Evolutionary conservation across 768 basidiomycete species (phyloP), one percentile per base, ranked within the genome.

Genomic region (Paxillus ammoniavirescens): DNA sequence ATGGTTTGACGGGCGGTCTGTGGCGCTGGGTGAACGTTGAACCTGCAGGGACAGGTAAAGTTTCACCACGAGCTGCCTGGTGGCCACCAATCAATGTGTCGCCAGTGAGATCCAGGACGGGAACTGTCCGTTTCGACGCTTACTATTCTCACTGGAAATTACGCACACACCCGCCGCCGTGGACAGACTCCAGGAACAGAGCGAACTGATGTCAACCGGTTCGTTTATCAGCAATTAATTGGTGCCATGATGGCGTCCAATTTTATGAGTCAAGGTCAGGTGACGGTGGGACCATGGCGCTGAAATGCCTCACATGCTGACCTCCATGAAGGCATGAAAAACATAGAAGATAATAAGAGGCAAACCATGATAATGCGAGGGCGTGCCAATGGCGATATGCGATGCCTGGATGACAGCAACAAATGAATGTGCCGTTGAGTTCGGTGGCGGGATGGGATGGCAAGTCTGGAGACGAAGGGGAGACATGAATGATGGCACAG

Each of bases 401-500:
- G 28, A 21, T 43, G 8, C 21, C 26, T 26, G 18, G 36, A 37
- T 7, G 42, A 21, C 42, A 26, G 9, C 2, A 2, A 14, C 26
- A 21, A 21, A 43, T 43, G 26, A 43, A 21, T 14, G 7, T 4
- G 42, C 8, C 21, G 42, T 26, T 28, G 18, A 26, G 23, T 14
- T 42, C 30, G 38, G 31, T 41, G n/a, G 23, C 15, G 33, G 10
- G 23, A 30, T 23, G 17, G 3, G 37, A 49, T 8, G 13, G 15
- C 30, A 18, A 40, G n/a, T 14, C 30, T 18, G 40, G 15, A 23
- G 15, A n/a, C 15, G 30, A 43, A 28, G 9, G 6, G 43, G 15
- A 7, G 18, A 42, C 10, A 26, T 36, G 36, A 37, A 21, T 18
- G 23, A 44, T n/a, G 57, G 49, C 60, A 67, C 61, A 54, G 47